These are phyloP conservation scores for Colletotrichum lindemuthianum DNA, from an alignment of 2,329 filamentous ascomycete genomes.

Conservation along the genomic window DNA sequence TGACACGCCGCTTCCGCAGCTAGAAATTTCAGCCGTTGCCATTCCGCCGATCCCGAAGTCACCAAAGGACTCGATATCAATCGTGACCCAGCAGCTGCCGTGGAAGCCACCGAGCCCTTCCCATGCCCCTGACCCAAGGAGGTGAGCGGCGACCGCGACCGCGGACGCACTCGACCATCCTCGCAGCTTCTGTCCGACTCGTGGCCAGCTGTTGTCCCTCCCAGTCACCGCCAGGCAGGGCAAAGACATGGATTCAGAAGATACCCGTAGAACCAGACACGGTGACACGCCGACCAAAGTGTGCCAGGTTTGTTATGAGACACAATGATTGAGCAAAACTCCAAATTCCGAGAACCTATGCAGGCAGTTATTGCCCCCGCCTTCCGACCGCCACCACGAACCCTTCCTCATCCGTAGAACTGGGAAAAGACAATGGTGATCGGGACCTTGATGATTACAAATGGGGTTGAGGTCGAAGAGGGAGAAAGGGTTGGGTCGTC, in stretches of 20 bases:
- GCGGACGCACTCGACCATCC: conserved; percentile 5
- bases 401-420: conserved; percentile 47
- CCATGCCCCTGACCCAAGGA: conserved; percentile 11
- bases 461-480: conserved; percentile 39
- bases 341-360: conserved; percentile 53
- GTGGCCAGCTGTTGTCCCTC: conserved; percentile 30
- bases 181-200: conserved; percentile 28
- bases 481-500: conserved; percentile 37
- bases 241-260: conserved; percentile 28
- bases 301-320: conserved; percentile 41
- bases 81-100: conserved; percentile 44
- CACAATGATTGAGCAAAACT: conserved; percentile 50
- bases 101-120: conserved; percentile 23
- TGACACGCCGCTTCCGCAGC: conserved; percentile 32
- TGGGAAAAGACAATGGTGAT: conserved; percentile 45
- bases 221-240: conserved; percentile 25
- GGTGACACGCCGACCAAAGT: conserved; percentile 36
- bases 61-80: conserved; percentile 37
- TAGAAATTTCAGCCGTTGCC: conserved; percentile 40
- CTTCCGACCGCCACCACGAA: conserved; percentile 44
- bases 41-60: conserved; percentile 34
- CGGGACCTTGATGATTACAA: conserved; percentile 36
- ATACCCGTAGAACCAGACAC: conserved; percentile 33
- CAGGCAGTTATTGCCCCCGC: conserved; percentile 44
- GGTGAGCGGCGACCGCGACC: conserved; percentile 14